These are phyloP conservation scores for Stenogyne calaminthoides DNA, from an alignment of 305 asterid species.

Conservation along the genomic window DNA sequence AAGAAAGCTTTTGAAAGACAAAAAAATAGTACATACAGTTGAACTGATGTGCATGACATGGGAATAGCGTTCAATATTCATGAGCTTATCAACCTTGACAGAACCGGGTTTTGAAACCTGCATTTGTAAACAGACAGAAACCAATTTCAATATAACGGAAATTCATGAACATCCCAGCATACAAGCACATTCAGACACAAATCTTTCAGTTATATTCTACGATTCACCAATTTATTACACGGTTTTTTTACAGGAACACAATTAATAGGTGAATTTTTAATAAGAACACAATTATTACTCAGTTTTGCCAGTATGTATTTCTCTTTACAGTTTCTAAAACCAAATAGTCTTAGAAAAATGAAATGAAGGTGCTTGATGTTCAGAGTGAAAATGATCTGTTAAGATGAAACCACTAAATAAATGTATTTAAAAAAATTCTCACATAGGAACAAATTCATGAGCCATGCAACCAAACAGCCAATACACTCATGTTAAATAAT, in stretches of 20 bases:
- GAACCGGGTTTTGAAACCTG: slow-evolving; percentile 94
- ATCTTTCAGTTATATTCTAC: background rate
- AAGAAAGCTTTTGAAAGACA: background rate
- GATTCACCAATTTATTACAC: slow-evolving; percentile 1
- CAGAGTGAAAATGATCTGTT: background rate
- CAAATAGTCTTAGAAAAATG: background rate
- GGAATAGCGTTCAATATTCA: slow-evolving; percentile 95
- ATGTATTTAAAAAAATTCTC: background rate
- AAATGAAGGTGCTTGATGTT: slow-evolving; percentile 8
- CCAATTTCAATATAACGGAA: slow-evolving; percentile 3
- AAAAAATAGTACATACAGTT: slow-evolving; percentile 64
- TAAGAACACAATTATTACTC: background rate
- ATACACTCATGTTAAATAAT: background rate
- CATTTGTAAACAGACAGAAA: slow-evolving; percentile 24
- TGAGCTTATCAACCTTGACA: slow-evolving; percentile 89
- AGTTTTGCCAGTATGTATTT: background rate
- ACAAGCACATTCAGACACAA: background rate
- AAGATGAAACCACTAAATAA: background rate
- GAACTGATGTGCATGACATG: slow-evolving; percentile 99
- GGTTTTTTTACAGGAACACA: background rate
- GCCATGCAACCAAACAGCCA: background rate
- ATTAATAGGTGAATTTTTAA: slow-evolving; percentile 1
- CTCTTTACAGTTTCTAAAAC: slow-evolving; percentile 8
- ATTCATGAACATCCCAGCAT: slow-evolving; percentile 9
- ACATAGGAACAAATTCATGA: background rate